Percentiles rank a stretch among this genome's conserved stretches.
Conservation (phyloP, 2,329 filamentous ascomycete species). For the Aspergillus arachidicola region DNA sequence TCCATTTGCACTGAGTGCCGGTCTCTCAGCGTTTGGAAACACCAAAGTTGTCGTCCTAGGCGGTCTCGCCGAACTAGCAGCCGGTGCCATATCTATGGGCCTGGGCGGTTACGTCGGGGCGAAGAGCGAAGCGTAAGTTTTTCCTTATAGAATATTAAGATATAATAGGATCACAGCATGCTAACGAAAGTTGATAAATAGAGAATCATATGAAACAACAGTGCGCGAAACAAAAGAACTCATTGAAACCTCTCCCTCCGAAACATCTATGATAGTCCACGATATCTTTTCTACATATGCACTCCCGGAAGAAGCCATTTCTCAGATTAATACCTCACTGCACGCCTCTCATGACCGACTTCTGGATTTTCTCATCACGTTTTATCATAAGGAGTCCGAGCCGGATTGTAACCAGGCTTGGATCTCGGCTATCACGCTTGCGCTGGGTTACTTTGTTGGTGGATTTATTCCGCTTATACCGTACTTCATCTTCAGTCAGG, state of each 20-base stretch:
- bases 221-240: constrained; percentile 46
- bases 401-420: constrained; percentile 50
- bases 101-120: constrained; percentile 72
- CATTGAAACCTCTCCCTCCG: constrained; percentile 39
- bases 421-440: constrained; percentile 65
- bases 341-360: constrained; percentile 43
- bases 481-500: constrained; percentile 61
- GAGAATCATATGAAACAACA: constrained; percentile 50
- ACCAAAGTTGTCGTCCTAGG: constrained; percentile 71
- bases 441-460: constrained; percentile 69
- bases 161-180: not conserved
- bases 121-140: constrained; percentile 53
- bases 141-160: too few relatives aligned
- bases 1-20: constrained; percentile 76
- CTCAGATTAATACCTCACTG: constrained; percentile 40
- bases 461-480: constrained; percentile 71
- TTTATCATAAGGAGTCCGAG: constrained; percentile 50
- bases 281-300: constrained; percentile 46
- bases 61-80: constrained; percentile 75
- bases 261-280: constrained; percentile 43
- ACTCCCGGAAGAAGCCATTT: constrained; percentile 39
- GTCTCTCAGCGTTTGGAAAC: constrained; percentile 62
- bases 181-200: constrained; percentile 15
- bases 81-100: constrained; percentile 77
- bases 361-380: constrained; percentile 51